Evolutionary conservation across 345 rosid genomes (phyloP).

Genomic region (Eucalyptus pauciflora): DNA sequence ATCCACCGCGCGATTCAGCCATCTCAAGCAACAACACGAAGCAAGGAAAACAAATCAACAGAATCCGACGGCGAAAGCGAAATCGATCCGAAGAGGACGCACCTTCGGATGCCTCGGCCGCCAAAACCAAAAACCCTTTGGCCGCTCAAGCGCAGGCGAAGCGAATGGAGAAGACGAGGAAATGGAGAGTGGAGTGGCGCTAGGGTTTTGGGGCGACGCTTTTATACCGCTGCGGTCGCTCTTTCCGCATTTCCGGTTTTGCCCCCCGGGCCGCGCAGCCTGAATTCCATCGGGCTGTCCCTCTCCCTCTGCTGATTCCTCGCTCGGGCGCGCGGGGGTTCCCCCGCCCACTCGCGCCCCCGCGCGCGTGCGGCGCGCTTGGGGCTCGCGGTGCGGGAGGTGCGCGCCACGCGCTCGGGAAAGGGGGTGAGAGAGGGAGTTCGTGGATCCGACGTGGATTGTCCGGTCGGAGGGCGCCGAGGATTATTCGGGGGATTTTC

Average conservation of each 20-base stretch:
- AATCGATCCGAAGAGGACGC: not conserved
- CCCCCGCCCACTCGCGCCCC: not conserved
- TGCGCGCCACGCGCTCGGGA: not conserved
- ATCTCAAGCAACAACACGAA: not conserved
- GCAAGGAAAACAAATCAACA: not conserved
- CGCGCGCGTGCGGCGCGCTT: not conserved
- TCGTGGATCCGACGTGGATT: not conserved
- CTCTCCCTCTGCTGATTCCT: not conserved
- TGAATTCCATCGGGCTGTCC: not conserved
- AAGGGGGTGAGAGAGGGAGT: not conserved
- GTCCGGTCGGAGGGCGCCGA: not conserved
- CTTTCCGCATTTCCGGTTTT: not conserved
- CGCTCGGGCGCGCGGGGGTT: not conserved
- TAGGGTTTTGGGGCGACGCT: not conserved
- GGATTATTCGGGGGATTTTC: not conserved
- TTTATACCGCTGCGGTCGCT: not conserved
- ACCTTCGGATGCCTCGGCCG: not conserved
- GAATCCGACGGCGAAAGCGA: not conserved
- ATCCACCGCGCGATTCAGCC: not conserved
- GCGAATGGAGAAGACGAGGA: not conserved
- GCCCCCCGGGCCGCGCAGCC: not conserved
- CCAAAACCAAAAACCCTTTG: not conserved
- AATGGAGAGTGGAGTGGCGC: not conserved
- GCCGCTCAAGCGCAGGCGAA: not conserved
- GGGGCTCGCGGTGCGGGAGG: not conserved